Conservation (phyloP, 2,329 filamentous ascomycete species). For the Ascocoryne sarcoides region DNA sequence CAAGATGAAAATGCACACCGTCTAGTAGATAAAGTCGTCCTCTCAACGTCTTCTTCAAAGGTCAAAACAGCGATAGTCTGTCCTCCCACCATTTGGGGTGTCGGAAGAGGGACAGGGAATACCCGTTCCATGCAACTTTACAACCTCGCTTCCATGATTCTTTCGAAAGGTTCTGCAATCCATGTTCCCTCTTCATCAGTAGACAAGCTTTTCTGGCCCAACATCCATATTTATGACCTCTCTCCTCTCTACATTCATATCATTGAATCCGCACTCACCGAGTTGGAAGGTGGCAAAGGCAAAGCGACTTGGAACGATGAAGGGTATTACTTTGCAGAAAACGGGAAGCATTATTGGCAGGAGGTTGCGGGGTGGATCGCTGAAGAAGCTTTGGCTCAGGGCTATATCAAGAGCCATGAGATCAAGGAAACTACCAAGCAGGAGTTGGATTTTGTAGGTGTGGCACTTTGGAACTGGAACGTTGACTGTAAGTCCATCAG, state of each 20-base stretch:
- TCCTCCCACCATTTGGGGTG: conserved; percentile 53
- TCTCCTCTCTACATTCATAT: conserved; percentile 43
- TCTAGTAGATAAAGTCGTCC: conserved; percentile 59
- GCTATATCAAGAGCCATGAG: conserved; percentile 21
- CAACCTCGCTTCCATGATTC: conserved; percentile 37
- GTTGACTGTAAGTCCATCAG: background rate
- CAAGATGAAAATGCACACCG: conserved; percentile 48
- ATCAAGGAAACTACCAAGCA: background rate
- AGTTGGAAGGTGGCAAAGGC: conserved; percentile 6
- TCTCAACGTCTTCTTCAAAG: conserved; percentile 31
- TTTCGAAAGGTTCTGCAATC: conserved; percentile 39
- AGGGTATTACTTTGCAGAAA: conserved; percentile 61
- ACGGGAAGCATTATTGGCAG: conserved; percentile 54
- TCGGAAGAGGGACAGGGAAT: conserved; percentile 47
- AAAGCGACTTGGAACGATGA: conserved; percentile 42
- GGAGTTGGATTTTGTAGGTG: background rate
- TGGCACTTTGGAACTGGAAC: background rate
- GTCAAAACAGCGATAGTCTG: conserved; percentile 54
- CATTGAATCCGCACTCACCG: conserved; percentile 41
- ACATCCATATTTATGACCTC: conserved; percentile 51
- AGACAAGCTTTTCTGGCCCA: conserved; percentile 36
- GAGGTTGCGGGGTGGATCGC: conserved; percentile 48
- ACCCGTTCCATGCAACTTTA: conserved; percentile 46
- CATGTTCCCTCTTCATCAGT: conserved; percentile 38
- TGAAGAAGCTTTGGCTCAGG: conserved; percentile 45